Base-by-base conservation (phyloP, 805 yeast genomes). In the Starmerella stigmatis region DNA sequence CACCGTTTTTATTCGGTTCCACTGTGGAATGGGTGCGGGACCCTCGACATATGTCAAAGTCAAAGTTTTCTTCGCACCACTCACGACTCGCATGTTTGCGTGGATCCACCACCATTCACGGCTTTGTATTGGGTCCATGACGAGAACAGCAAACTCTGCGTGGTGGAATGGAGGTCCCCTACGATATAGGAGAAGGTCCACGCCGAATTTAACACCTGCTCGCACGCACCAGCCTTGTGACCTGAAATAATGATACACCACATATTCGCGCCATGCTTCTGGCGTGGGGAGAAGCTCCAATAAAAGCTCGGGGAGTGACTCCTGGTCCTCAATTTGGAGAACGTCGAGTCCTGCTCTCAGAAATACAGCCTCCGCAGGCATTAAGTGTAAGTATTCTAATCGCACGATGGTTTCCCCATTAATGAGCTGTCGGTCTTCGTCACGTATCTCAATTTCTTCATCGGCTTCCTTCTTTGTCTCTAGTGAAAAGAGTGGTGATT, bases 161-260 rank as follows among this genome's bases (percentile, higher is more conserved):
- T 92, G 99, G 41, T 81, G 77, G 60, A 88, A 86, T 1, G 96
- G 96, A 8, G 97, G 98, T 0, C 99, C 99, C 47, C 89, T 69
- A 44, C 80, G 76, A 61, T 92, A 92, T 5, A 92, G 67, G 8
- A 92, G 64, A 62, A 68, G 81, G 56, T 88, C 94, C n/a, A 83
- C 74, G 2, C 96, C 95, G 62, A 92, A 92, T 62, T 92, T 92
- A 46, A 86, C 74, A 0, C 97, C 98, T 0, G 88, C 75, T 47
- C 94, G 71, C 2, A 81, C 92, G 67, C 96, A 89, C 96, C 97
- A 92, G 0, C 96, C 96, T 21, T 76, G 70, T 0, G 95, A 79
- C 43, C 94, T 71, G 63, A 78, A 88, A 60, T 89, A 86, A 58
- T 86, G 94, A 57, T 88, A 89, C 1, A 75, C 88, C 5, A 76